Conservation (phyloP, 176 grass and related monocot species). For the Avena insularis region DNA sequence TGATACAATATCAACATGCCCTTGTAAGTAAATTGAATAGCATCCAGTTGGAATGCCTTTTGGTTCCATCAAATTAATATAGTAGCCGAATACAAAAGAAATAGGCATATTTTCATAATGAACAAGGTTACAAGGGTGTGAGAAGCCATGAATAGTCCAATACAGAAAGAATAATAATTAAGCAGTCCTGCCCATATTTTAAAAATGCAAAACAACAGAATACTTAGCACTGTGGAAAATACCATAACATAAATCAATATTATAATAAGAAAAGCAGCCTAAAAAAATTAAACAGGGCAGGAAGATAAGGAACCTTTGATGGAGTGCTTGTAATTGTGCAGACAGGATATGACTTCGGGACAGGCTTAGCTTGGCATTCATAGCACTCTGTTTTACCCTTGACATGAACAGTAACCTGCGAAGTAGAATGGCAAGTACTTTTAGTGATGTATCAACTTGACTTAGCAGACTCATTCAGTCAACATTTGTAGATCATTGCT, state of each 20-base stretch:
- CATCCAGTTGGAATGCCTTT: not conserved
- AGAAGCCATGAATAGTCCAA: not conserved
- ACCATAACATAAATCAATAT: not conserved
- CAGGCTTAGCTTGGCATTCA: conserved; percentile 96
- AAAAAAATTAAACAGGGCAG: not conserved
- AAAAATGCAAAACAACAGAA: conserved; percentile 12
- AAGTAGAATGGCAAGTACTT: conserved; percentile 37
- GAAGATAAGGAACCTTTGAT: conserved; percentile 68
- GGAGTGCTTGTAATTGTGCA: conserved; percentile 99
- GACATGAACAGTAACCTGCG: conserved; percentile 94
- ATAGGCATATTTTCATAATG: conserved; percentile 5
- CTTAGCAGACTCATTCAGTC: not conserved
- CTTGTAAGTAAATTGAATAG: conserved; percentile 6
- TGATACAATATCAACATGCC: not conserved
- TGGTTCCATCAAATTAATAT: not conserved
- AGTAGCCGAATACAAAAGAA: not conserved
- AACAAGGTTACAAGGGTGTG: not conserved
- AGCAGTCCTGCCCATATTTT: not conserved
- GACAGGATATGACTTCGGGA: conserved; percentile 90
- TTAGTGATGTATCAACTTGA: conserved; percentile 25
- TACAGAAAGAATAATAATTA: not conserved
- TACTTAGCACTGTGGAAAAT: not conserved
- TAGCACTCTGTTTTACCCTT: conserved; percentile 99
- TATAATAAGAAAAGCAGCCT: not conserved
- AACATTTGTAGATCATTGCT: not conserved